Evolutionary conservation across 2,329 filamentous ascomycete species (phyloP).

Genomic region (Rutstroemia sp.): DNA sequence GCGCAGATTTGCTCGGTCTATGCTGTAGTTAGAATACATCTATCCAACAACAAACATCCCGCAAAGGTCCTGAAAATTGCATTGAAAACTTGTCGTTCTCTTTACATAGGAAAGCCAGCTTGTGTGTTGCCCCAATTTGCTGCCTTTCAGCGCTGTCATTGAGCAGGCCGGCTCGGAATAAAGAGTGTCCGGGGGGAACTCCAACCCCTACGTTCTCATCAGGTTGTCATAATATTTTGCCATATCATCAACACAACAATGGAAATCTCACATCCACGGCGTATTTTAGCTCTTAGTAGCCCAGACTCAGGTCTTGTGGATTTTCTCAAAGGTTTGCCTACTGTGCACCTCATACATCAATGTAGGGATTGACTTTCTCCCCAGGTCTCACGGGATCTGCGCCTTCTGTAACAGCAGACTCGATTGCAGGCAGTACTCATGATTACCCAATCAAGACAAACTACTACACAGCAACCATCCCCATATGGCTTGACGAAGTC

Average conservation of each 20-base stretch:
- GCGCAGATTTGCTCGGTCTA: too few species aligned
- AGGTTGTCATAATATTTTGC: neutral
- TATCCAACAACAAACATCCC: too few species aligned
- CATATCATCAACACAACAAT: slow-evolving; percentile 17
- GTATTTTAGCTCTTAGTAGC: slow-evolving; percentile 46
- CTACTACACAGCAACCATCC: slow-evolving; percentile 55
- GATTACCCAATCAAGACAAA: slow-evolving; percentile 45
- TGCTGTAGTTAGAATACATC: too few species aligned
- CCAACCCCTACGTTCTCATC: neutral
- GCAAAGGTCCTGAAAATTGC: too few species aligned
- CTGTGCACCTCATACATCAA: slow-evolving; percentile 1
- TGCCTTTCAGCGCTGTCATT: too few species aligned
- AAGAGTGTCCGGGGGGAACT: neutral
- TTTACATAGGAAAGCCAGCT: too few species aligned
- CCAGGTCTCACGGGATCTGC: slow-evolving; percentile 46
- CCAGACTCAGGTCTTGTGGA: slow-evolving; percentile 38
- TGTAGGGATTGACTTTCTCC: neutral
- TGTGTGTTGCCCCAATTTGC: too few species aligned
- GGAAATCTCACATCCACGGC: slow-evolving; percentile 42
- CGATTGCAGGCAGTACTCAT: slow-evolving; percentile 52
- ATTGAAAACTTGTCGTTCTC: too few species aligned
- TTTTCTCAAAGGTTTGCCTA: slow-evolving; percentile 45
- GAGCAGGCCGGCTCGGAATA: neutral
- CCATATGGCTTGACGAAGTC: slow-evolving; percentile 62
- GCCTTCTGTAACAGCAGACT: slow-evolving; percentile 29